phyloP scores from a whole-genome alignment of 2,329 filamentous ascomycete species.

The Teratosphaeriaceae sp. region DNA sequence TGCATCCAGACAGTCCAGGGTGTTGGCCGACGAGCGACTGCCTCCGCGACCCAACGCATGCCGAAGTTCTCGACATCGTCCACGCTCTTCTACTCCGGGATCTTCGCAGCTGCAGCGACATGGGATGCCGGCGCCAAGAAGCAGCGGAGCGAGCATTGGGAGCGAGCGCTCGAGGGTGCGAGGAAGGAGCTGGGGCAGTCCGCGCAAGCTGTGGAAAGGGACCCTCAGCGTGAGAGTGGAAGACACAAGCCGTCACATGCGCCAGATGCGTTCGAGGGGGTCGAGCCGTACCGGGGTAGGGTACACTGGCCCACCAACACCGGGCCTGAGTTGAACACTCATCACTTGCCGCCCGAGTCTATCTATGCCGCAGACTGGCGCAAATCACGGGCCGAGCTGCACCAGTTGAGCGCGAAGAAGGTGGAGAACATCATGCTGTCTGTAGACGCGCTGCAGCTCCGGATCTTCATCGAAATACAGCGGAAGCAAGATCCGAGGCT shows the following conservation, averaged over 20 bases:
- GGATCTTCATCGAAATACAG: conserved; percentile 26
- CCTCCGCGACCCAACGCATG: conserved; percentile 44
- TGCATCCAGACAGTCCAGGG: conserved; percentile 46
- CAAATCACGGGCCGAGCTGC: conserved; percentile 26
- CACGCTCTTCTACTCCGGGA: conserved; percentile 61
- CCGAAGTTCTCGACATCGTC: conserved; percentile 45
- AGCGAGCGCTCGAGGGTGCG: conserved; percentile 52
- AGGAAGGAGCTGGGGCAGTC: conserved; percentile 39
- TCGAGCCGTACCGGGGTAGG: conserved; percentile 10
- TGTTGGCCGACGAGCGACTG: conserved; percentile 46
- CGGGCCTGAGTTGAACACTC: conserved; percentile 24
- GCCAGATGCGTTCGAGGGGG: conserved; percentile 13
- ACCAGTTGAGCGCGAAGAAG: conserved; percentile 37
- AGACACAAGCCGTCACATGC: too few relatives aligned
- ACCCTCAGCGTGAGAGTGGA: neutral
- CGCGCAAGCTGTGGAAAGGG: neutral
- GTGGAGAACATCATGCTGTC: conserved; percentile 35
- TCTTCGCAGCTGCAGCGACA: conserved; percentile 59
- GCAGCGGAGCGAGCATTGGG: conserved; percentile 53
- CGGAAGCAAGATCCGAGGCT: conserved; percentile 2
- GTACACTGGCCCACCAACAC: conserved; percentile 36
- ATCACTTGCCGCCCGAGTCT: conserved; percentile 39
- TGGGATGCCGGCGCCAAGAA: conserved; percentile 56
- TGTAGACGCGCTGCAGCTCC: conserved; percentile 34
- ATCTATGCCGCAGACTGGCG: conserved; percentile 34